Evolutionary conservation across 1,139 yeast genomes (phyloP).

Genomic region (Debaryomycetaceae sp.): DNA sequence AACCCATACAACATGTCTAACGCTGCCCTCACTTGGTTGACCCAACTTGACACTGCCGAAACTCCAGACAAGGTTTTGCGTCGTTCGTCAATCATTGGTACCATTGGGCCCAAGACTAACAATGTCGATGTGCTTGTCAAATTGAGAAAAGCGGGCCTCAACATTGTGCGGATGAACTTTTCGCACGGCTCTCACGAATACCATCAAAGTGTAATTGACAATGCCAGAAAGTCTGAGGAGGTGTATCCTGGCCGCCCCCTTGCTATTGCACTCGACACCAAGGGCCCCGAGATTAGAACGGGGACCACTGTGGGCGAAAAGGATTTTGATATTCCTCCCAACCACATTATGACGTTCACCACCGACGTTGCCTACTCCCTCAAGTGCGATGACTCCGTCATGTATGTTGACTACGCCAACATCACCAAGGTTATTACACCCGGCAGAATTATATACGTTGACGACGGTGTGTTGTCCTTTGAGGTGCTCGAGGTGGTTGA

Average conservation of each 20-base stretch:
- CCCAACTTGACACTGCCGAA: constrained; percentile 68
- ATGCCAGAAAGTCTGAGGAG: constrained; percentile 90
- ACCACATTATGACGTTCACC: constrained; percentile 89
- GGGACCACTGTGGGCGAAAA: constrained; percentile 80
- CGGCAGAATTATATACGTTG: constrained; percentile 90
- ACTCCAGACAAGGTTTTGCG: constrained; percentile 85
- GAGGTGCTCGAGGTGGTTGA: constrained; percentile 83
- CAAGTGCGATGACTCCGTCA: constrained; percentile 68
- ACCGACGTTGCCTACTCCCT: constrained; percentile 79
- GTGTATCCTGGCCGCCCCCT: constrained; percentile 91
- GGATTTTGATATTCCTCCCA: constrained; percentile 79
- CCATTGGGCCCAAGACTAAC: constrained; percentile 98
- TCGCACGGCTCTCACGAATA: constrained; percentile 97
- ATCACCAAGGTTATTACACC: constrained; percentile 86
- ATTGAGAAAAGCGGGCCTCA: constrained; percentile 94
- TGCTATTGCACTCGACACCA: constrained; percentile 97
- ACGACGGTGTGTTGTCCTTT: constrained; percentile 96
- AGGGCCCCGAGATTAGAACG: constrained; percentile 99
- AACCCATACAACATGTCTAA: constrained; percentile 4
- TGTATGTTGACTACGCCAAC: constrained; percentile 93
- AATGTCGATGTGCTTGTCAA: constrained; percentile 76
- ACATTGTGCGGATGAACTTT: constrained; percentile 98
- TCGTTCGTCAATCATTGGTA: constrained; percentile 95
- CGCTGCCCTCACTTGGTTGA: constrained; percentile 62
- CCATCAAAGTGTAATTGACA: constrained; percentile 95